A percentile compares a stretch with the other conserved stretches of the same genome.
These are phyloP conservation scores for Kalaharituber pfeilii DNA, from an alignment of 2,329 filamentous ascomycete species.

Conservation along the genomic window DNA sequence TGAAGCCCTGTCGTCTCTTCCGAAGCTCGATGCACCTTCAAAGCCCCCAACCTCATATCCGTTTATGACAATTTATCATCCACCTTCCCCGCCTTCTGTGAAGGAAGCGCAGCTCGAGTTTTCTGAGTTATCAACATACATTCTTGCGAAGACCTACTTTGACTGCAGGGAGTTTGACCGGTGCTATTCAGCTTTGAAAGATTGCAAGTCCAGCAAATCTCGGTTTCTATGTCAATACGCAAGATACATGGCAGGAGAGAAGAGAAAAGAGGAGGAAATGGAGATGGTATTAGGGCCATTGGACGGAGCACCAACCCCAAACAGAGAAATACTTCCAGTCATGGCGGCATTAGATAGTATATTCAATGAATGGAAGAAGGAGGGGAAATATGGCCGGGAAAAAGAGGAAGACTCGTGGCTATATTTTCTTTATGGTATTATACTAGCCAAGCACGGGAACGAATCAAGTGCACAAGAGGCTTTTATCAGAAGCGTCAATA, in stretches of 20 bases:
- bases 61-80: conserved; percentile 40
- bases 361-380: conserved; percentile 46
- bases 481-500: conserved; percentile 71
- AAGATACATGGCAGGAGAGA: conserved; percentile 83
- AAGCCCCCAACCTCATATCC: conserved; percentile 37
- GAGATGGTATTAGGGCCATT: conserved; percentile 94
- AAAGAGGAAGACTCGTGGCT: conserved; percentile 17
- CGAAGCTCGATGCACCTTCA: conserved; percentile 34
- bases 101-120: conserved; percentile 62
- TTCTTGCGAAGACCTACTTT: conserved; percentile 85
- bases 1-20: conserved; percentile 71
- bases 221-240: conserved; percentile 85
- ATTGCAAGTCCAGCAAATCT: conserved; percentile 39
- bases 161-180: conserved; percentile 91
- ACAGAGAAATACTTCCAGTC: conserved; percentile 66
- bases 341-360: conserved; percentile 62
- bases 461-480: conserved; percentile 69
- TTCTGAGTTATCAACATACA: conserved; percentile 62
- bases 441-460: conserved; percentile 79
- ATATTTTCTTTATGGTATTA: conserved; percentile 55
- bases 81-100: conserved; percentile 37
- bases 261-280: conserved; percentile 86
- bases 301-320: conserved; percentile 66
- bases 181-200: conserved; percentile 53
- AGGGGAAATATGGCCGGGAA: neutral